Evolutionary conservation across 2,329 filamentous ascomycete species (phyloP), one percentile per base, ranked within the genome.

Genomic region (Dothideomycetes sp.): DNA sequence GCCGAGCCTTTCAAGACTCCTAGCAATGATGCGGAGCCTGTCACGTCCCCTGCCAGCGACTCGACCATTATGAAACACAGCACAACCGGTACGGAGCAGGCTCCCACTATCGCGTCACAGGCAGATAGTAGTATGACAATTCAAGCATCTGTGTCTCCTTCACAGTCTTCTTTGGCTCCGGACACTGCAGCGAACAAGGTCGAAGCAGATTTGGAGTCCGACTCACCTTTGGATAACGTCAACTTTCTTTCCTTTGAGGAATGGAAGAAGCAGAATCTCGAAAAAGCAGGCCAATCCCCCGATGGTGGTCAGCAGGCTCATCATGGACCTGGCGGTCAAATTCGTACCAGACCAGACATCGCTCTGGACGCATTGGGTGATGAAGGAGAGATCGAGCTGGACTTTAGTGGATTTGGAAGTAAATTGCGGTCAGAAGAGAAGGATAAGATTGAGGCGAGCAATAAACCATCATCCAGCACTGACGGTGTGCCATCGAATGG

Each of bases 221-320:
- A 83, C 35, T 79, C 77, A 2, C 70, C 75, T 1, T 66, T 82
- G 9, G 80, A 85, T 52, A 83, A 84, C 49, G 75, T 80, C 34
- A 81, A 87, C 5, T 96, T 96, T 58, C 77, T 96, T 52, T 95
- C 91, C 0, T 98, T 98, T 52, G 91, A 96, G 57, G 89, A 96
- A 53, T 98, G 91, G 91, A 96, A 94, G 64, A 85, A 82, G 54
- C 83, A 88, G 68, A 94, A 94, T 64, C 66, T 96, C 14, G 84
- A 81, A 37, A 84, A 86, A 55, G 81, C 77, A 3, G 89, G 86
- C 10, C 89, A 95, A 54, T 86, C 67, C 55, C 83, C 63, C 49
- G 84, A 72, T 61, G 71, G 72, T 55, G 83, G 65, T 57, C 76
- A 69, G 49, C 70, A 53, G 58, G 27, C 33, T 19, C 68, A 65